Conservation (phyloP, 768 basidiomycete genomes). For the Leucosporidium yakuticum region DNA sequence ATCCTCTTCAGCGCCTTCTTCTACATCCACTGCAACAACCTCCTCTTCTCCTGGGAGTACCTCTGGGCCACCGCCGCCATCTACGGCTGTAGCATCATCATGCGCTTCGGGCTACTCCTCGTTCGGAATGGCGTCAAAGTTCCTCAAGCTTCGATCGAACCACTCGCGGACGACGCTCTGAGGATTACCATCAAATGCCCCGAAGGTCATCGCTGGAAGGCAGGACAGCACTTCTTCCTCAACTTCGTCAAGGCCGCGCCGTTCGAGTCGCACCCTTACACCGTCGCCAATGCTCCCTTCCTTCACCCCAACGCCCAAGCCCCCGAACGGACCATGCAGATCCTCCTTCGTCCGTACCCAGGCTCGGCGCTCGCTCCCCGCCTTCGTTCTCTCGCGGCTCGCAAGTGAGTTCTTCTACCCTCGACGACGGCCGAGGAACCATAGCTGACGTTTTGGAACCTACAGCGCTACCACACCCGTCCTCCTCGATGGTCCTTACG, state of each 20-base stretch:
- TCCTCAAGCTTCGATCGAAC: conserved; percentile 28
- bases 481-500: conserved; percentile 39
- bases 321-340: conserved; percentile 12
- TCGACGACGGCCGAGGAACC: too few relatives aligned
- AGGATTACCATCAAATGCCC: conserved; percentile 28
- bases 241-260: conserved; percentile 36
- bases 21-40: conserved; percentile 39
- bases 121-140: conserved; percentile 34
- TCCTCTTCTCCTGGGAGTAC: conserved; percentile 35
- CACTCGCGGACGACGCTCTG: conserved; percentile 31
- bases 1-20: conserved; percentile 39
- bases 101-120: conserved; percentile 38
- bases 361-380: conserved; percentile 17
- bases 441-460: background rate
- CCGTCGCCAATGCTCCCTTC: conserved; percentile 34
- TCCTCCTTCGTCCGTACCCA: conserved; percentile 21
- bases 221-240: conserved; percentile 39
- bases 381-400: conserved; percentile 15
- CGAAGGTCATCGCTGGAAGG: conserved; percentile 31
- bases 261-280: conserved; percentile 39
- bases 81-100: conserved; percentile 28
- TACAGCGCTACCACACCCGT: conserved; percentile 26
- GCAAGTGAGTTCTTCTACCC: background rate
- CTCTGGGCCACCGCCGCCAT: conserved; percentile 36
- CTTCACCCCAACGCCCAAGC: conserved; percentile 18